Percentiles rank a stretch among this genome's conserved stretches.
phyloP scores from a whole-genome alignment of 768 basidiomycete genomes.

The Rhizopogon roseolus region DNA sequence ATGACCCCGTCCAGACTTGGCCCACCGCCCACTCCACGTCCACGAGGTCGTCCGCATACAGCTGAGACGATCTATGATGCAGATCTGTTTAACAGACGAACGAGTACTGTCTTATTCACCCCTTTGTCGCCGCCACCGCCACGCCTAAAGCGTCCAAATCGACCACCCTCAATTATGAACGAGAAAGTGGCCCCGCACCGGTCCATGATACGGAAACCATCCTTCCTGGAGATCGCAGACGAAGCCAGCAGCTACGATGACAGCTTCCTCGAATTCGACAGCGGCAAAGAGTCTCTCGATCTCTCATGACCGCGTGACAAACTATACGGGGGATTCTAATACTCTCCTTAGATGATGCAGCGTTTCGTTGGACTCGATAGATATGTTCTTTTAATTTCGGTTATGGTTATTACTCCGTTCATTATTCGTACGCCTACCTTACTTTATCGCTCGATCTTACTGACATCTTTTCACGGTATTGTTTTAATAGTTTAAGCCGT shows the following conservation, averaged over 20 bases:
- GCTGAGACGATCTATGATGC: conserved; percentile 4
- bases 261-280: conserved; percentile 38
- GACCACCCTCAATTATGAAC: conserved; percentile 4
- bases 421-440: conserved; percentile 8
- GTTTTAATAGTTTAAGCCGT: conserved; percentile 13
- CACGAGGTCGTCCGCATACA: conserved; percentile 12
- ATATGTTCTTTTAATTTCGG: conserved; percentile 4
- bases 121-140: conserved; percentile 34
- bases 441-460: conserved; percentile 3
- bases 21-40: conserved; percentile 55
- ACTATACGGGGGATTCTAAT: conserved; percentile 14
- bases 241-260: conserved; percentile 25
- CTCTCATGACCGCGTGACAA: conserved; percentile 32
- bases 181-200: conserved; percentile 41
- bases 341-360: background rate
- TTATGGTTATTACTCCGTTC: conserved; percentile 6
- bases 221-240: conserved; percentile 61
- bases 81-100: conserved; percentile 4
- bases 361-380: background rate
- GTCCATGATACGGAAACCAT: conserved; percentile 62
- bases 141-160: conserved; percentile 1
- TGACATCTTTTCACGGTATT: conserved; percentile 4
- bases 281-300: conserved; percentile 36
- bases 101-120: conserved; percentile 26
- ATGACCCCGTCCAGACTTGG: conserved; percentile 25